Base-by-base conservation (phyloP, 805 yeast species). In the Clavispora phyllophila region DNA sequence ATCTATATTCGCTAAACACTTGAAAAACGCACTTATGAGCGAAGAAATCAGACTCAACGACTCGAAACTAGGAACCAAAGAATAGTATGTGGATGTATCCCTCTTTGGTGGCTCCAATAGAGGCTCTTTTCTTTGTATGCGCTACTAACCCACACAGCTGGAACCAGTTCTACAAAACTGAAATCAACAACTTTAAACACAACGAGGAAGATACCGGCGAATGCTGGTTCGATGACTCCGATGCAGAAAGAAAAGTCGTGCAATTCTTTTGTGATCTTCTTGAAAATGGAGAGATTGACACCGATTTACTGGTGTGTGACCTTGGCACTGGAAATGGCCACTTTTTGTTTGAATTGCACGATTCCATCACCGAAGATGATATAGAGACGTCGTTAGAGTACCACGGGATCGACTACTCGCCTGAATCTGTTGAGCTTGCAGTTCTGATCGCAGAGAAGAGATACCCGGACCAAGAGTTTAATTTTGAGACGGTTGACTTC, bases 291-390 rank as follows among this genome's bases (percentile, higher is more conserved):
- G 60, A 58, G 2, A 29, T 43, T 4, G 28, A 28, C 6, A 26
- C 39, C 24, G 48, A 57, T 1, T 55, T 75, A 1, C 62, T 64
- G 1, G 71, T 90, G 39, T 63, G 86, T 17, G 99, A 91, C 62
- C 67, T 93, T 29, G 99, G 99, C 1, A 90, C 99, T 0, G 99
- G 99, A 1, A 93, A 93, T 62, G 99, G 99, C 0, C 96, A 88
- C 58, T 66, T 93, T 22, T 58, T 93, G 23, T 86, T 91, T 52
- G 76, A 82, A 43, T 59, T 93, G 25, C 55, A 60, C 41, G 81
- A 84, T 40, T 87, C 84, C 41, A 83, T 84, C 0, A 75, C 78
- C 49, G 71, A 73, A 38, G 63, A 58, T 18, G 82, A 81, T 14
- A 62, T 64, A 23, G 62, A 75, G 2, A 50, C 50, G 1, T 45